Evolutionary conservation across 306 rosid species (phyloP).

Genomic region (Mimosa pudica): DNA sequence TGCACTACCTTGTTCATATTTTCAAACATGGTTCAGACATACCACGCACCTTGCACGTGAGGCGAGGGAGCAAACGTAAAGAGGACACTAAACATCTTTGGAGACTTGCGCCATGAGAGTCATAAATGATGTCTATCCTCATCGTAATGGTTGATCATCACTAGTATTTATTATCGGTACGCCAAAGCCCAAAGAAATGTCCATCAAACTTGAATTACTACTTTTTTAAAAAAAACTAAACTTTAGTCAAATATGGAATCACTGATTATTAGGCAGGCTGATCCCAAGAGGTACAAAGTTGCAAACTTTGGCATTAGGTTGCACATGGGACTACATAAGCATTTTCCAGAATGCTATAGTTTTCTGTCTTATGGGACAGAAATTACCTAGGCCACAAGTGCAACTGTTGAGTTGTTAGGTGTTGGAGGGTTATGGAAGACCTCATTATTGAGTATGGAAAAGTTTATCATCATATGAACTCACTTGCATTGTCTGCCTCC

Average conservation of each 20-base stretch:
- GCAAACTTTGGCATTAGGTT: conserved; percentile 17
- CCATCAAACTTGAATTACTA: conserved; percentile 23
- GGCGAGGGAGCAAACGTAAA: conserved; percentile 33
- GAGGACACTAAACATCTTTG: conserved; percentile 14
- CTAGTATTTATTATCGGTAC: neutral
- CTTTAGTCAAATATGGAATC: conserved; percentile 31
- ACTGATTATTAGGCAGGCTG: conserved; percentile 35
- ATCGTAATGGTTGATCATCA: conserved; percentile 28
- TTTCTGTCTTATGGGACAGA: neutral
- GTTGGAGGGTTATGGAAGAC: conserved; percentile 21
- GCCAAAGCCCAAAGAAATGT: conserved; percentile 11
- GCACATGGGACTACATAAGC: conserved; percentile 36
- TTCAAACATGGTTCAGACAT: conserved; percentile 16
- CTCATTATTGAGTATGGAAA: conserved; percentile 46
- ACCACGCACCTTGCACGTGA: conserved; percentile 19
- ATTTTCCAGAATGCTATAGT: conserved; percentile 15
- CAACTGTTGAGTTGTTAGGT: conserved; percentile 10
- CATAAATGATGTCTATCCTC: conserved; percentile 14
- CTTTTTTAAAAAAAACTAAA: neutral
- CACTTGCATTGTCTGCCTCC: conserved; percentile 45
- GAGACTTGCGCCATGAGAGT: conserved; percentile 24
- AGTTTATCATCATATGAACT: conserved; percentile 16
- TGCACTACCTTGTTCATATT: neutral
- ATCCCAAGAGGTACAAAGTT: conserved; percentile 32
- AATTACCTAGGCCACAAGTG: conserved; percentile 11